These are phyloP conservation scores for Botrytis fragariae DNA, from an alignment of 2,329 filamentous ascomycete species.

Conservation along the genomic window DNA sequence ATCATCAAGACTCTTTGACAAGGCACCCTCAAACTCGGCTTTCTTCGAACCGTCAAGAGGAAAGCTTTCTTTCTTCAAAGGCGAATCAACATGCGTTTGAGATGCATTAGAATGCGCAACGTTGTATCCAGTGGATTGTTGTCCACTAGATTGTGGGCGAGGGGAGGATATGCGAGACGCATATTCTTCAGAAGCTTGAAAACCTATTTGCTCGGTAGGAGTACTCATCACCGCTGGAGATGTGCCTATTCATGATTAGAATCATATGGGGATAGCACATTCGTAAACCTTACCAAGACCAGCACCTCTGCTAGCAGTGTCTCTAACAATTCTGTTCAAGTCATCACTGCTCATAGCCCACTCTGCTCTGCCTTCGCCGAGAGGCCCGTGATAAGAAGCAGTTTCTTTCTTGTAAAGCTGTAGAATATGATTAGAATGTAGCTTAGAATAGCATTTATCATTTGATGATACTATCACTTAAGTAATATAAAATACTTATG, in stretches of 20 bases:
- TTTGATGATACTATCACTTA: not conserved
- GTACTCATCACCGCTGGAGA: slow-evolving; percentile 64
- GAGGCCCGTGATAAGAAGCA: slow-evolving; percentile 46
- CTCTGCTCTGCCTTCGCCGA: slow-evolving; percentile 56
- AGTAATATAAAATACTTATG: not conserved
- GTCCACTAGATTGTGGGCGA: slow-evolving; percentile 45
- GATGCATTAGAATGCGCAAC: slow-evolving; percentile 45
- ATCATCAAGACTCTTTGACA: slow-evolving; percentile 40
- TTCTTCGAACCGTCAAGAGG: slow-evolving; percentile 36
- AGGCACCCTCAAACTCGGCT: slow-evolving; percentile 38
- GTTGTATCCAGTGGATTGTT: slow-evolving; percentile 34
- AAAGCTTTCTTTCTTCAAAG: slow-evolving; percentile 47
- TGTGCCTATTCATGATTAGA: slow-evolving; percentile 53
- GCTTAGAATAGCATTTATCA: not conserved
- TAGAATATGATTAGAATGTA: slow-evolving; percentile 10
- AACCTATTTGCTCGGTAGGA: slow-evolving; percentile 87
- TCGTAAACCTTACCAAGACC: slow-evolving; percentile 48
- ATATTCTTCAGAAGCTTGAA: slow-evolving; percentile 83
- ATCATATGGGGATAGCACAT: slow-evolving; percentile 26
- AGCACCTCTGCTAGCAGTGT: slow-evolving; percentile 56
- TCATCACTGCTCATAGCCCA: slow-evolving; percentile 88
- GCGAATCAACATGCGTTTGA: slow-evolving; percentile 43
- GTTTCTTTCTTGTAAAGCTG: slow-evolving; percentile 66
- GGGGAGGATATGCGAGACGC: slow-evolving; percentile 73
- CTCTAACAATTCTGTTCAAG: slow-evolving; percentile 82